phyloP scores from a whole-genome alignment of 805 yeast species.

The Candida adriatica region DNA sequence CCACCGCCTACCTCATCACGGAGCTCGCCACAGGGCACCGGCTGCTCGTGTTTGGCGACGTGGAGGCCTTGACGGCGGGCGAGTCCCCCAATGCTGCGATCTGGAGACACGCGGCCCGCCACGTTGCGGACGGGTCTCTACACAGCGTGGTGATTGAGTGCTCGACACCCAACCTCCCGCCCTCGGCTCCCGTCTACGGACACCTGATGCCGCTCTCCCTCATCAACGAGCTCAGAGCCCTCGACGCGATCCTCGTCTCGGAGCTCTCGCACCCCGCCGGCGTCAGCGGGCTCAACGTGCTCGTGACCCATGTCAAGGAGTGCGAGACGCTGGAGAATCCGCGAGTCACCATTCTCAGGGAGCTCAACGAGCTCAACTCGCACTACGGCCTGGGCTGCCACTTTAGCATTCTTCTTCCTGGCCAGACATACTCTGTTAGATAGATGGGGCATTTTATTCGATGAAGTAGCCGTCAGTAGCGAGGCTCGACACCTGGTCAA shows the following conservation, averaged over 20 bases:
- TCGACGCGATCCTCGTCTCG: constrained; percentile 1
- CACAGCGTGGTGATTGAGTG: constrained; percentile 71
- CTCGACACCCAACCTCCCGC: constrained; percentile 45
- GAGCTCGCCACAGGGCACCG: constrained; percentile 26
- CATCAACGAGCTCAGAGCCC: constrained; percentile 42
- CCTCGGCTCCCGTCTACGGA: constrained; percentile 56
- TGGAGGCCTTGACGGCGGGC: constrained; percentile 66
- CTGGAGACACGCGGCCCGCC: constrained; percentile 52
- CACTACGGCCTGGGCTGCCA: constrained; percentile 33
- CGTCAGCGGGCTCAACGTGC: constrained; percentile 18
- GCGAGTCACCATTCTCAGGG: constrained; percentile 41
- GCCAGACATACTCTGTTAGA: constrained; percentile 34
- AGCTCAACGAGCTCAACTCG: constrained; percentile 41
- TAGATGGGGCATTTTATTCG: constrained; percentile 24
- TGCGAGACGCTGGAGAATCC: constrained; percentile 41
- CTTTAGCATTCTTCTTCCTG: constrained; percentile 50
- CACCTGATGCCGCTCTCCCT: constrained; percentile 69
- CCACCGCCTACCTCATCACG: constrained; percentile 53
- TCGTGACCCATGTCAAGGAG: constrained; percentile 42
- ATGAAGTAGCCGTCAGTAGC: constrained; percentile 54
- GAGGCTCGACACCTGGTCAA: constrained; percentile 54
- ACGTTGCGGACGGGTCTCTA: constrained; percentile 34
- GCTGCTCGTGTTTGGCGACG: constrained; percentile 73
- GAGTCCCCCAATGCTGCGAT: constrained; percentile 33
- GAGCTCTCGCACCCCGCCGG: constrained; percentile 3